Evolutionary conservation across 768 basidiomycete species (phyloP).

Genomic region (Ephemerocybe angulata): DNA sequence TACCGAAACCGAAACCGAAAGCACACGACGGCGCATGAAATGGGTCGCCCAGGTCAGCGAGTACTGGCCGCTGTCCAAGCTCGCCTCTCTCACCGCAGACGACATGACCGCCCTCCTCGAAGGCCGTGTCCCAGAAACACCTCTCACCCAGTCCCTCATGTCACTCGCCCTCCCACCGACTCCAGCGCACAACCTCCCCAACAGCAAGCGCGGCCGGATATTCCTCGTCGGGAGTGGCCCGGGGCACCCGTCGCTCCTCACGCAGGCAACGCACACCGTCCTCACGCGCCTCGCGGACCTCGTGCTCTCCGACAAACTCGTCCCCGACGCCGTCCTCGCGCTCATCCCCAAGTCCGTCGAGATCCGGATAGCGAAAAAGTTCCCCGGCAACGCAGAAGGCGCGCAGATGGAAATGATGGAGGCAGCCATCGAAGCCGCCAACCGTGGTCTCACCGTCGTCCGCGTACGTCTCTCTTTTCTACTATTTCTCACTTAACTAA

Average conservation of each 20-base stretch:
- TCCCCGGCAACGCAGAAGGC: conserved; percentile 94
- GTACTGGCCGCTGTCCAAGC: conserved; percentile 83
- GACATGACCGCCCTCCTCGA: conserved; percentile 69
- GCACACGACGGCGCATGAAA: conserved; percentile 65
- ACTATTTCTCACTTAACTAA: neutral
- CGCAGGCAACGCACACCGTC: conserved; percentile 77
- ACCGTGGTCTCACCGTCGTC: conserved; percentile 78
- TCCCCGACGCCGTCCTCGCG: conserved; percentile 81
- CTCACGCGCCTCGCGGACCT: conserved; percentile 80
- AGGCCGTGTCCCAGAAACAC: conserved; percentile 26
- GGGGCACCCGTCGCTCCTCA: conserved; percentile 90
- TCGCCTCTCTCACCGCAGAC: conserved; percentile 61
- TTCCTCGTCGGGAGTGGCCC: conserved; percentile 93
- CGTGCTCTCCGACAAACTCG: conserved; percentile 94
- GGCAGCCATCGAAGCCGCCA: conserved; percentile 79
- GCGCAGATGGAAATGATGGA: conserved; percentile 96
- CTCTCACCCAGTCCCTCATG: conserved; percentile 11
- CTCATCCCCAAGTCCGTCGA: conserved; percentile 72
- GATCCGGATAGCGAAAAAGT: conserved; percentile 91
- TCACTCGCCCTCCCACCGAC: conserved; percentile 6
- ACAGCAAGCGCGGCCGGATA: conserved; percentile 60
- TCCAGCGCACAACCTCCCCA: conserved; percentile 31
- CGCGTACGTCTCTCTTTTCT: conserved; percentile 59
- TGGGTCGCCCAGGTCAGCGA: conserved; percentile 97
- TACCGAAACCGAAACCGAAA: conserved; percentile 41